Percentiles rank a stretch among this genome's conserved stretches.
phyloP scores from a whole-genome alignment of 140 eudicot species.

The Senecio squalidus region DNA sequence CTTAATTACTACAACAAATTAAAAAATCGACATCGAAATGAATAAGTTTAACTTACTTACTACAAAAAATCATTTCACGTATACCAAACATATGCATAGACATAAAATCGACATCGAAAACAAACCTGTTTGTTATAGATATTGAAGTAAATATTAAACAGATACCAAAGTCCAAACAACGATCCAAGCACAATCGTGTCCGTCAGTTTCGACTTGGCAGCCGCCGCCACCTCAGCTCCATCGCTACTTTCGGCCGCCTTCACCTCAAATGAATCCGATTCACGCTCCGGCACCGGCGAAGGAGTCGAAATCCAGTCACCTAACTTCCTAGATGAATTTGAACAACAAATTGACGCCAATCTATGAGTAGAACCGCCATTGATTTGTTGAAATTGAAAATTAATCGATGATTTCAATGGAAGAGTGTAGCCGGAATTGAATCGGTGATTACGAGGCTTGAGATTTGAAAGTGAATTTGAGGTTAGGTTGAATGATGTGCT shows the following conservation, averaged over 20 bases:
- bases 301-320: conserved; percentile 49
- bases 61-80: neutral
- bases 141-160: conserved; percentile 90
- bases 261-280: conserved; percentile 40
- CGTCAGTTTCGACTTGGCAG: conserved; percentile 33
- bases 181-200: conserved; percentile 66
- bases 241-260: conserved; percentile 60
- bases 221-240: conserved; percentile 29
- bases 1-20: too few relatives aligned
- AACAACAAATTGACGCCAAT: conserved; percentile 20
- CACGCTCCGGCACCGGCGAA: conserved; percentile 34
- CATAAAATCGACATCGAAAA: neutral
- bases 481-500: conserved; percentile 31
- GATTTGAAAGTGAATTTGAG: conserved; percentile 16
- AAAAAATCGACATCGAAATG: too few relatives aligned
- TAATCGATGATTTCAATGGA: conserved; percentile 24
- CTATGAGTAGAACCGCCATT: conserved; percentile 15
- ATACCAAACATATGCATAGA: neutral
- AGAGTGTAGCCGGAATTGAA: conserved; percentile 8
- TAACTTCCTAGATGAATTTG: conserved; percentile 17
- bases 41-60: too few relatives aligned
- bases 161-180: conserved; percentile 87
- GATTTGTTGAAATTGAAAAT: neutral
- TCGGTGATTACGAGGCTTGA: conserved; percentile 30
- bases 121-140: conserved; percentile 89